These are phyloP conservation scores for Fomitopsis pulvina DNA, from an alignment of 768 basidiomycete species.

Conservation along the genomic window DNA sequence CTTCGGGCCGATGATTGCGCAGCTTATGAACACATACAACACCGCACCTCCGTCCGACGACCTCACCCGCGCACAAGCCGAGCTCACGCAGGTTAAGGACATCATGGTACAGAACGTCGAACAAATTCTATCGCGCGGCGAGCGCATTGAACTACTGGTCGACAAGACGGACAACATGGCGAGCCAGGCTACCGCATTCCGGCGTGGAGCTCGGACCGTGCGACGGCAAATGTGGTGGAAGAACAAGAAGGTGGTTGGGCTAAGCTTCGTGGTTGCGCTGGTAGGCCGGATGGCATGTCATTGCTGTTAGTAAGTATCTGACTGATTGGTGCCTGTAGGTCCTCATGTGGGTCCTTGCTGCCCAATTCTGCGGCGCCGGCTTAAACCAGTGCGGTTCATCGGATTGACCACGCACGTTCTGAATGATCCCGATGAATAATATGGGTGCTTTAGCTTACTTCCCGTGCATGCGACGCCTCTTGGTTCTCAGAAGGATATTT, in stretches of 20 bases:
- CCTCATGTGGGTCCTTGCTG: conserved; percentile 74
- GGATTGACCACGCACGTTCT: neutral
- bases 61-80: conserved; percentile 81
- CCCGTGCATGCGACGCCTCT: neutral
- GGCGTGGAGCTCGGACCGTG: conserved; percentile 79
- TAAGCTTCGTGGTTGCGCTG: conserved; percentile 67
- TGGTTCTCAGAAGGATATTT: neutral
- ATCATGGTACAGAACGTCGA: conserved; percentile 99
- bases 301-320: conserved; percentile 1
- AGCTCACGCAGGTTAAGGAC: conserved; percentile 86
- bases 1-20: conserved; percentile 62
- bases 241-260: conserved; percentile 60
- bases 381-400: conserved; percentile 57
- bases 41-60: conserved; percentile 86
- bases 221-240: conserved; percentile 89
- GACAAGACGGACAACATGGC: conserved; percentile 98
- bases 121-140: conserved; percentile 89
- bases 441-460: neutral
- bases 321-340: conserved; percentile 35
- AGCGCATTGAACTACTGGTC: conserved; percentile 91
- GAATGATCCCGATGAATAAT: neutral
- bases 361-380: conserved; percentile 85
- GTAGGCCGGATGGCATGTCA: conserved; percentile 33
- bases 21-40: conserved; percentile 84
- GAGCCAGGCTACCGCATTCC: conserved; percentile 89